These are phyloP conservation scores for Eucalyptus regnans DNA, from an alignment of 345 rosid genomes.

Conservation along the genomic window DNA sequence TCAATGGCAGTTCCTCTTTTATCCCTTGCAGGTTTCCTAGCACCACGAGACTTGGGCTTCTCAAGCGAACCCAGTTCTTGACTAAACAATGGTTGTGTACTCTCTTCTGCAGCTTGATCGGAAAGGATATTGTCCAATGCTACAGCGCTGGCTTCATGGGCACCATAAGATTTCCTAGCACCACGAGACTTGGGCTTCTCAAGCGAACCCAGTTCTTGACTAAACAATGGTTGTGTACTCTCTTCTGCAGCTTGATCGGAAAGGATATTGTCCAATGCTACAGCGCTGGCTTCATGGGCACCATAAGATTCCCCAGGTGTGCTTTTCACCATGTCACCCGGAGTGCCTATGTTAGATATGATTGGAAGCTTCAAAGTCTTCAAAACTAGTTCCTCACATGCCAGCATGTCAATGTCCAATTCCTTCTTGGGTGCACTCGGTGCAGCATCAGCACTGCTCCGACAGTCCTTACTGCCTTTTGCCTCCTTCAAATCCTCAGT, in stretches of 20 bases:
- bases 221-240: neutral
- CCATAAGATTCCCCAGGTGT: conserved; percentile 9
- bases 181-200: conserved; percentile 36
- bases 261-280: conserved; percentile 18
- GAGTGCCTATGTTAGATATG: conserved; percentile 34
- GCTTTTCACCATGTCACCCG: conserved; percentile 17
- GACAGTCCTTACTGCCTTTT: conserved; percentile 20
- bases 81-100: conserved; percentile 11
- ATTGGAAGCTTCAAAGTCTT: conserved; percentile 61
- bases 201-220: conserved; percentile 22
- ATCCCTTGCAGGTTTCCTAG: conserved; percentile 44
- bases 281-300: conserved; percentile 19
- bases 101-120: conserved; percentile 26
- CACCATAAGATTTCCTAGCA: conserved; percentile 10
- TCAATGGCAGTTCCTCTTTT: conserved; percentile 24
- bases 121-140: conserved; percentile 19
- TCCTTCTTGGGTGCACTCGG: conserved; percentile 19
- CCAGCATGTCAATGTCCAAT: conserved; percentile 18
- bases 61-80: conserved; percentile 29
- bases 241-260: conserved; percentile 29
- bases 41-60: conserved; percentile 28
- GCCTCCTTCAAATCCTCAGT: conserved; percentile 24
- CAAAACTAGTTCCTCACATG: conserved; percentile 64
- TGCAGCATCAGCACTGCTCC: conserved; percentile 7
- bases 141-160: no score